phyloP scores from a whole-genome alignment of 2,329 filamentous ascomycete genomes.

The Ophiostoma triangulosporum region DNA sequence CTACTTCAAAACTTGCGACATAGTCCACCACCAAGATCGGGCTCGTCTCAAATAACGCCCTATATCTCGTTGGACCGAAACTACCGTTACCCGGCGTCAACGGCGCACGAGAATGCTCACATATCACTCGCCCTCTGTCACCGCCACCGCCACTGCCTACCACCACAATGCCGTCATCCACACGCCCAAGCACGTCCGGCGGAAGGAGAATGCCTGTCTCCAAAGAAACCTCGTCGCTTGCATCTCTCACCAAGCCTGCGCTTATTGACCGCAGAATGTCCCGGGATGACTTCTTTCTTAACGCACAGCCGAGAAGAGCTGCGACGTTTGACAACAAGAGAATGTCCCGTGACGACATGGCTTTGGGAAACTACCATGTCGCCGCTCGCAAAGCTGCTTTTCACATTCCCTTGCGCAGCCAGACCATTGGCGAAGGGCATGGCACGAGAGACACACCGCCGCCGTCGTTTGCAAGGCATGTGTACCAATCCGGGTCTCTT shows the following conservation, averaged over 20 bases:
- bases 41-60: not conserved
- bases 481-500: slow-evolving; percentile 27
- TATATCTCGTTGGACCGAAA: not conserved
- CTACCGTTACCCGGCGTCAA: slow-evolving; percentile 13
- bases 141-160: slow-evolving; percentile 18
- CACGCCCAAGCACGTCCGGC: not conserved
- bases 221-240: not conserved
- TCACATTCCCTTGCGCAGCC: slow-evolving; percentile 28
- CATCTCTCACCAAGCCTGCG: not conserved
- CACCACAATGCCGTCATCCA: slow-evolving; percentile 11
- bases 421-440: slow-evolving; percentile 26
- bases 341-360: slow-evolving; percentile 30
- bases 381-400: slow-evolving; percentile 20
- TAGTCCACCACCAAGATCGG: not conserved
- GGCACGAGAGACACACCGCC: not conserved
- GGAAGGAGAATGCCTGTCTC: not conserved
- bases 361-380: slow-evolving; percentile 15
- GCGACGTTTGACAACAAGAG: slow-evolving; percentile 13
- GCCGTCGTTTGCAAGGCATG: slow-evolving; percentile 13
- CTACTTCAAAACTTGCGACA: not conserved
- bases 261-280: slow-evolving; percentile 22
- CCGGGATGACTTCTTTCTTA: slow-evolving; percentile 27
- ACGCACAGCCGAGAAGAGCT: slow-evolving; percentile 3
- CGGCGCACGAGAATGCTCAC: slow-evolving; percentile 18
- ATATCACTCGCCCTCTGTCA: slow-evolving; percentile 20